Percentiles rank a stretch among this genome's conserved stretches.
Conservation (phyloP, 371 early-diverging fungal genomes). For the Quaeritorhiza haematococci region DNA sequence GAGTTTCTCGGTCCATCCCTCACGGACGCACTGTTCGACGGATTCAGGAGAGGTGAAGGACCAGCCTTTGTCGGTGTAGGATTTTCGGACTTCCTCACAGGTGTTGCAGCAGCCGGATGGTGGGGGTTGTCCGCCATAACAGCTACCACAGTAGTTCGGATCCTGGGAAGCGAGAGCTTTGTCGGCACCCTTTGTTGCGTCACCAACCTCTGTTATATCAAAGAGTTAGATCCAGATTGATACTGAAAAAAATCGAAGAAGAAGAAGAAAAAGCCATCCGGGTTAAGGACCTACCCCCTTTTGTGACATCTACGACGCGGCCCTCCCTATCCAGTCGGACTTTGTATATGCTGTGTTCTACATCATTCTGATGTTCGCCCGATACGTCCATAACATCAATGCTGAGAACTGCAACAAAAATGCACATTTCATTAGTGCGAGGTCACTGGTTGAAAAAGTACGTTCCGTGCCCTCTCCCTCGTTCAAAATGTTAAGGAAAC, state of each 20-base stretch:
- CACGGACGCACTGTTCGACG: constrained; percentile 82
- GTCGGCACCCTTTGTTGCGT: neutral
- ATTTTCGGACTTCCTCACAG: constrained; percentile 85
- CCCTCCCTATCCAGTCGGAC: constrained; percentile 70
- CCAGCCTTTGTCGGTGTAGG: constrained; percentile 80
- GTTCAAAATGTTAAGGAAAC: constrained; percentile 2
- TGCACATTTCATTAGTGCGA: neutral
- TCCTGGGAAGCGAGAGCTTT: too few relatives aligned
- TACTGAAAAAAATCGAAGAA: too few relatives aligned
- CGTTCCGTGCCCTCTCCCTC: neutral
- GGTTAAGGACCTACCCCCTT: constrained; percentile 15
- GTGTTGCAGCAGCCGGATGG: constrained; percentile 89
- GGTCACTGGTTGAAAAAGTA: neutral
- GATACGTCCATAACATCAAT: constrained; percentile 93
- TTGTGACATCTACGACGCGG: constrained; percentile 43
- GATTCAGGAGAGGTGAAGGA: constrained; percentile 59
- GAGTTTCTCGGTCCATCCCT: constrained; percentile 74
- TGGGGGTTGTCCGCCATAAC: constrained; percentile 73
- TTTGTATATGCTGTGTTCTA: constrained; percentile 76
- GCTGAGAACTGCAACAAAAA: constrained; percentile 59
- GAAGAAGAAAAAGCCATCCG: neutral
- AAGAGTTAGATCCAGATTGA: too few relatives aligned
- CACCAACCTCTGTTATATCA: too few relatives aligned
- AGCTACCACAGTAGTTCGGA: constrained; percentile 87
- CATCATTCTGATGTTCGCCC: constrained; percentile 82